These are phyloP conservation scores for Fusarium pseudograminearum DNA, from an alignment of 2,329 filamentous ascomycete genomes.

Conservation along the genomic window DNA sequence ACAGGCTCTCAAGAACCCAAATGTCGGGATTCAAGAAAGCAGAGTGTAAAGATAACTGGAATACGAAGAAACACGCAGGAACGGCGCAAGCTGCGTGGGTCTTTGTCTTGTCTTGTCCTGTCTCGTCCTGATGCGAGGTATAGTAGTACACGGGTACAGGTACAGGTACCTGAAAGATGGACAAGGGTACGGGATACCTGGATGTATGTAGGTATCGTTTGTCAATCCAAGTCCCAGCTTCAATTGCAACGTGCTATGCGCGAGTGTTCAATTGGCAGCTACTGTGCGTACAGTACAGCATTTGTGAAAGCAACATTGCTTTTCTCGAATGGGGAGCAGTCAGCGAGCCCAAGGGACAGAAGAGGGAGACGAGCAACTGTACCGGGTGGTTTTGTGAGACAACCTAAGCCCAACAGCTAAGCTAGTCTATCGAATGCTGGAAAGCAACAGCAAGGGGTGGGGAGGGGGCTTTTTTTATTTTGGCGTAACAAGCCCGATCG, in stretches of 20 bases:
- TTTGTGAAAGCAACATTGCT: conserved; percentile 27
- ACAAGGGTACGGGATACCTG: conserved; percentile 22
- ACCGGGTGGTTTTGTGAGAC: conserved; percentile 24
- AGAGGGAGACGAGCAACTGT: conserved; percentile 5
- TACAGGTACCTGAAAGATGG: conserved; percentile 41
- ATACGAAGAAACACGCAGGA: conserved; percentile 47
- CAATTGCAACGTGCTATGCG: conserved; percentile 20
- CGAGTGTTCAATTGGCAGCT: conserved; percentile 15
- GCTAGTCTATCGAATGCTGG: not conserved
- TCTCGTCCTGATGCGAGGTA: conserved; percentile 1
- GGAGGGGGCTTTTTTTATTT: conserved; percentile 8
- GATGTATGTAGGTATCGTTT: conserved; percentile 8
- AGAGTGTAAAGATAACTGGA: conserved; percentile 16
- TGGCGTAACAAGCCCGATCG: conserved; percentile 38
- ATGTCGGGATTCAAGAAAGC: conserved; percentile 24
- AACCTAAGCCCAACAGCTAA: conserved; percentile 12
- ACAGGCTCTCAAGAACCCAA: conserved; percentile 24
- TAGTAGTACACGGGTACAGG: conserved; percentile 10
- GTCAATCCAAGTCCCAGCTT: conserved; percentile 15
- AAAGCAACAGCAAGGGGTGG: conserved; percentile 24
- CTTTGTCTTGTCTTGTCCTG: conserved; percentile 5
- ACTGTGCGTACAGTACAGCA: conserved; percentile 2
- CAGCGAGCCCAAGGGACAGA: not conserved
- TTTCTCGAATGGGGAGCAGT: conserved; percentile 14
- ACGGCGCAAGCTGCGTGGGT: conserved; percentile 41